Conservation (phyloP, 495 filamentous ascomycete genomes). For the Tuber calosporum region DNA sequence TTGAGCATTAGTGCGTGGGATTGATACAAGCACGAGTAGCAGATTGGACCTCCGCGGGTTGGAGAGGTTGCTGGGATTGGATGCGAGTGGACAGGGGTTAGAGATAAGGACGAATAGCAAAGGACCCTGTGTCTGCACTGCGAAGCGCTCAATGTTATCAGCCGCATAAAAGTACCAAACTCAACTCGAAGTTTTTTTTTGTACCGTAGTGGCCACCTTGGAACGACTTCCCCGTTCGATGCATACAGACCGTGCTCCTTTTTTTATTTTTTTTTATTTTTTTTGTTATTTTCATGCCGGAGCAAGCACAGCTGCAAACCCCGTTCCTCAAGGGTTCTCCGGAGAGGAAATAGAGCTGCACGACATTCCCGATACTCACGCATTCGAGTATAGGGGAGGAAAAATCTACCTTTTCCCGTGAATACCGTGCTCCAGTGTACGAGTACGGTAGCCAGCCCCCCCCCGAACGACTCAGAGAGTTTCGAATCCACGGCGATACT, state of each 20-base stretch:
- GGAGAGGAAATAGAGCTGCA: slow-evolving; percentile 23
- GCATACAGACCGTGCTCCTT: slow-evolving; percentile 1
- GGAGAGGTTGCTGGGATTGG: slow-evolving; percentile 23
- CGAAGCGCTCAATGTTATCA: slow-evolving; percentile 35
- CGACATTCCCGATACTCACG: slow-evolving; percentile 26
- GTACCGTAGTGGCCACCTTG: slow-evolving; percentile 17
- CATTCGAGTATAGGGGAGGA: neutral
- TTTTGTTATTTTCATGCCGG: slow-evolving; percentile 21
- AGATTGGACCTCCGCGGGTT: slow-evolving; percentile 32
- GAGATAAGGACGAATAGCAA: slow-evolving; percentile 36
- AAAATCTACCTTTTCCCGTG: neutral
- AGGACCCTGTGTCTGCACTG: slow-evolving; percentile 17
- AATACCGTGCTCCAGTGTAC: neutral
- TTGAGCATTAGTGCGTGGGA: slow-evolving; percentile 20
- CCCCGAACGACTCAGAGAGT: neutral
- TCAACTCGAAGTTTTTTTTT: slow-evolving; percentile 23
- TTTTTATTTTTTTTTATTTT: no score
- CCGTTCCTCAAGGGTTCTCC: slow-evolving; percentile 17
- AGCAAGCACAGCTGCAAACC: slow-evolving; percentile 21
- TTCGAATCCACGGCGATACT: neutral
- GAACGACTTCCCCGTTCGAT: slow-evolving; percentile 14
- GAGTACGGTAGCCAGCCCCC: no score
- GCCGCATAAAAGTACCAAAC: slow-evolving; percentile 38
- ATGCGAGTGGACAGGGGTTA: slow-evolving; percentile 20
- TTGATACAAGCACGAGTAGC: no score